phyloP scores from a whole-genome alignment of 192 early-diverging fungal genomes.

The Neocallimastix lanati region DNA sequence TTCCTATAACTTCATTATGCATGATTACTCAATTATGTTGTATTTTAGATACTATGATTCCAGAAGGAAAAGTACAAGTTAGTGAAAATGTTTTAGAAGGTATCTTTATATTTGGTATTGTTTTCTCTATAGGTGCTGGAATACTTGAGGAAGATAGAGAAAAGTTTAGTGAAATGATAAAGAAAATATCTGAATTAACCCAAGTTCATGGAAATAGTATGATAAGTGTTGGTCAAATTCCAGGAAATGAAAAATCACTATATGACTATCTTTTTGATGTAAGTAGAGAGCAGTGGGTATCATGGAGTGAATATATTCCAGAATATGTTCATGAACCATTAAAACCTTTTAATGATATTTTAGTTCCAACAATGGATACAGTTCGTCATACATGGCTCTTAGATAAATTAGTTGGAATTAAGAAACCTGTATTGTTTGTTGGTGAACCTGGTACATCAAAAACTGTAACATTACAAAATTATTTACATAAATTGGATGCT shows the following conservation, averaged over 20 bases:
- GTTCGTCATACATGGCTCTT: slow-evolving; percentile 36
- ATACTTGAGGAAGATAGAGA: slow-evolving; percentile 30
- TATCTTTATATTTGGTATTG: slow-evolving; percentile 29
- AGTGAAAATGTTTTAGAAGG: slow-evolving; percentile 26
- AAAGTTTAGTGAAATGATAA: slow-evolving; percentile 36
- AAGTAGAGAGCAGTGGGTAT: slow-evolving; percentile 24
- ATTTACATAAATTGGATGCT: slow-evolving; percentile 17
- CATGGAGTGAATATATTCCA: slow-evolving; percentile 35
- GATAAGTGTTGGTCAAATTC: slow-evolving; percentile 26
- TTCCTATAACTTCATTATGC: slow-evolving; percentile 16
- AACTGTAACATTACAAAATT: slow-evolving; percentile 37
- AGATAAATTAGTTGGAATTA: slow-evolving; percentile 26
- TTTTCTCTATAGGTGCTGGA: slow-evolving; percentile 35
- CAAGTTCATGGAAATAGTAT: slow-evolving; percentile 21
- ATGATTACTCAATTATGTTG: slow-evolving; percentile 33
- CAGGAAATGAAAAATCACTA: slow-evolving; percentile 29
- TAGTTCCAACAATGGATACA: slow-evolving; percentile 39
- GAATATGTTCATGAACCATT: slow-evolving; percentile 26
- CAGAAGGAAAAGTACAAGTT: slow-evolving; percentile 17
- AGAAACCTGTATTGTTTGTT: slow-evolving; percentile 35
- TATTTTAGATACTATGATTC: slow-evolving; percentile 25
- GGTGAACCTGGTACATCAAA: slow-evolving; percentile 40
- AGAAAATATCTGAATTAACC: slow-evolving; percentile 34
- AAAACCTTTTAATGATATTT: slow-evolving; percentile 27
- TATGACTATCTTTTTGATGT: slow-evolving; percentile 40